Percentiles rank a stretch among this genome's conserved stretches.
Conservation (phyloP, 768 basidiomycete species). For the Lactarius quietus region DNA sequence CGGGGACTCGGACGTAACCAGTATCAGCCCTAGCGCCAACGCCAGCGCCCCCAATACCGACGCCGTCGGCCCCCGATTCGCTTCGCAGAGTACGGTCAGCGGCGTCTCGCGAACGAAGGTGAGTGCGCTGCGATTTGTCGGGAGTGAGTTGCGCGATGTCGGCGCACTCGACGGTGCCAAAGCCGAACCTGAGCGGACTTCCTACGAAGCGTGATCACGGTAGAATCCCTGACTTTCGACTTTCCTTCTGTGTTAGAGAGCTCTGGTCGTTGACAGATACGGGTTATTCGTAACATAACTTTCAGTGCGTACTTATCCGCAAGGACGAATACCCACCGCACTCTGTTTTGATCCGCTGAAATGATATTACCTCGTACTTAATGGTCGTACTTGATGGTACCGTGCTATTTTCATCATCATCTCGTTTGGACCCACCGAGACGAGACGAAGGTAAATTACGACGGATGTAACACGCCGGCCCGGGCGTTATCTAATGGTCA, state of each 20-base stretch:
- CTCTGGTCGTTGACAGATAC: not conserved
- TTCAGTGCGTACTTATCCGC: not conserved
- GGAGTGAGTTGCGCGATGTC: not conserved
- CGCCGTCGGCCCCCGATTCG: not conserved
- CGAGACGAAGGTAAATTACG: too few relatives aligned
- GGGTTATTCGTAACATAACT: too few relatives aligned
- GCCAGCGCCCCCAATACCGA: not conserved
- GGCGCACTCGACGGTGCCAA: not conserved
- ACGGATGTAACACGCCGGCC: too few relatives aligned
- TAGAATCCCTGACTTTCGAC: not conserved
- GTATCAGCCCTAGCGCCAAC: not conserved
- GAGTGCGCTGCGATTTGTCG: not conserved
- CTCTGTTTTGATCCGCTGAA: not conserved
- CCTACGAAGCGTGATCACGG: not conserved
- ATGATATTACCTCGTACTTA: too few relatives aligned
- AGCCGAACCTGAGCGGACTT: not conserved
- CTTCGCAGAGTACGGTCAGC: not conserved
- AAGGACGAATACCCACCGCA: not conserved
- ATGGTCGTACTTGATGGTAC: too few relatives aligned
- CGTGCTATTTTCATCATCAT: too few relatives aligned
- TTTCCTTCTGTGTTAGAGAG: not conserved
- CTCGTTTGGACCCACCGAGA: too few relatives aligned
- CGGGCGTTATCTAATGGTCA: too few relatives aligned
- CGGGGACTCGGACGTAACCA: not conserved
- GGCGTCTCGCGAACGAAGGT: not conserved